Conservation (phyloP, 371 early-diverging fungal species). For the Circinella umbellata region DNA sequence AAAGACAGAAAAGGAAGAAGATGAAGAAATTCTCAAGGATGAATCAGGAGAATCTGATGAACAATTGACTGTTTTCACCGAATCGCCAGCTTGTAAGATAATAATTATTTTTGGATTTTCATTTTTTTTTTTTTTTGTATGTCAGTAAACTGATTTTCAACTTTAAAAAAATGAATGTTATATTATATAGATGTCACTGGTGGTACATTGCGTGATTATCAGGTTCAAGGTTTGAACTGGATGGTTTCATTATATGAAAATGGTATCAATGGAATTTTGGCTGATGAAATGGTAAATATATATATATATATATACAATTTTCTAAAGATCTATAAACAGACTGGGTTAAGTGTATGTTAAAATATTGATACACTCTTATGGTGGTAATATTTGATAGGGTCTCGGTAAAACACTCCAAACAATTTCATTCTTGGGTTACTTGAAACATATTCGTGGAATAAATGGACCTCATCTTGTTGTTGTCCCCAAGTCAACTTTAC, state of each 20-base stretch:
- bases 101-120: neutral
- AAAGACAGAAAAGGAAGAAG: constrained; percentile 97
- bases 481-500: constrained; percentile 97
- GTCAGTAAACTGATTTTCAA: too few species aligned
- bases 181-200: constrained; percentile 62
- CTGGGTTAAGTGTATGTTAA: too few species aligned
- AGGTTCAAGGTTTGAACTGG: constrained; percentile 99
- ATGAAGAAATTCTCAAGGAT: constrained; percentile 82
- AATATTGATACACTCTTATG: neutral
- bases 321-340: too few species aligned
- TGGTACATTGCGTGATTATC: constrained; percentile 94
- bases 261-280: constrained; percentile 99
- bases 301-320: too few species aligned
- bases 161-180: too few species aligned
- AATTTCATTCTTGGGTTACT: constrained; percentile 95
- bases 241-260: constrained; percentile 96
- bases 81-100: constrained; percentile 82
- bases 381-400: constrained; percentile 66
- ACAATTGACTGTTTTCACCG: constrained; percentile 75
- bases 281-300: constrained; percentile 95
- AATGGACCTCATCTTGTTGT: constrained; percentile 93
- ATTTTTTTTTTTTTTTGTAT: constrained; percentile 6
- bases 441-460: constrained; percentile 80
- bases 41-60: constrained; percentile 69
- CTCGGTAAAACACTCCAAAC: constrained; percentile 99